Conservation (phyloP, 306 rosid genomes). For the Ziziphus jujuba region DNA sequence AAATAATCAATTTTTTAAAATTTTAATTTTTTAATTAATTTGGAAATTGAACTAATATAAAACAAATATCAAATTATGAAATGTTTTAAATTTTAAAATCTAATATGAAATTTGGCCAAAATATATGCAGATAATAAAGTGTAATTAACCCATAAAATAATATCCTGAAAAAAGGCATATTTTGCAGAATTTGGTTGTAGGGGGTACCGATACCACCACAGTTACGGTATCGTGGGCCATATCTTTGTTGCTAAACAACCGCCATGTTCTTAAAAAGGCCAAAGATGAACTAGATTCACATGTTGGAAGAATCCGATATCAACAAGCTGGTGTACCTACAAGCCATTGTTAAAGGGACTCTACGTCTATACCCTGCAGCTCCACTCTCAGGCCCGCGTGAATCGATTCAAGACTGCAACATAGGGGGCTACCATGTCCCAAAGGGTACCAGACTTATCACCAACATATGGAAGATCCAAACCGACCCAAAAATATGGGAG, state of each 20-base stretch:
- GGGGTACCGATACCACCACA: conserved; percentile 20
- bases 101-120: too few species aligned
- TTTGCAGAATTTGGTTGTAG: conserved; percentile 26
- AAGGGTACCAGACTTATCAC: conserved; percentile 28
- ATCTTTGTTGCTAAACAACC: conserved; percentile 28
- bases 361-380: conserved; percentile 49
- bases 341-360: conserved; percentile 46
- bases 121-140: too few species aligned
- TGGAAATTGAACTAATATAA: too few species aligned
- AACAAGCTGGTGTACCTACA: conserved; percentile 38
- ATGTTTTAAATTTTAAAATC: too few species aligned
- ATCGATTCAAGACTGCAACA: conserved; percentile 39
- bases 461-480: conserved; percentile 22
- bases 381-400: conserved; percentile 37
- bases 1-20: too few species aligned
- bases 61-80: too few species aligned
- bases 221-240: conserved; percentile 32
- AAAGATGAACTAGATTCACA: conserved; percentile 26
- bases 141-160: too few species aligned
- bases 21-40: too few species aligned
- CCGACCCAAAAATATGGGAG: conserved; percentile 13
- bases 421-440: conserved; percentile 40
- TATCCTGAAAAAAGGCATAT: neutral
- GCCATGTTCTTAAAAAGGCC: conserved; percentile 1
- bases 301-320: conserved; percentile 31